A percentile compares a stretch with the other conserved stretches of the same genome.
Conservation (phyloP, 108 stramenopile genomes). For the Seminavis robusta region DNA sequence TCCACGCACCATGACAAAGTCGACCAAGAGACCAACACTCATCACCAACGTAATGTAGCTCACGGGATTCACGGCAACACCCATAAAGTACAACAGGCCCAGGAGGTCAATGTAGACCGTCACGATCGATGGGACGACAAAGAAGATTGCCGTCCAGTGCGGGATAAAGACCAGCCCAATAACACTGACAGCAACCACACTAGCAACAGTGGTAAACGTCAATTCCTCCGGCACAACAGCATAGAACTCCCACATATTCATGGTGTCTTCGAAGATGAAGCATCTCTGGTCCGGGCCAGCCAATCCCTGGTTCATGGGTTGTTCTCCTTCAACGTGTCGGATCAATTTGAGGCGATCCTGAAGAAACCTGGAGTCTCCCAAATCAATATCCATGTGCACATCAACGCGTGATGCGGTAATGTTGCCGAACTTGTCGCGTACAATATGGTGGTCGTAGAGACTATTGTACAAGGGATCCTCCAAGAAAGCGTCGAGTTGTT, state of each 20-base stretch:
- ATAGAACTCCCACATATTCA: slow-evolving; percentile 21
- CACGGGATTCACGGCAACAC: slow-evolving; percentile 14
- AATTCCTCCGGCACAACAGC: slow-evolving; percentile 9
- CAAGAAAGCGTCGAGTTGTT: slow-evolving; percentile 8
- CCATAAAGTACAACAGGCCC: slow-evolving; percentile 7
- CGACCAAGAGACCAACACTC: slow-evolving; percentile 20
- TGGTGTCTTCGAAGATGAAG: slow-evolving; percentile 5
- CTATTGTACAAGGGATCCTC: background rate
- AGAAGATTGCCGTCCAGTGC: too few species aligned
- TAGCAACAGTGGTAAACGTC: slow-evolving; percentile 9
- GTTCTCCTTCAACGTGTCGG: background rate
- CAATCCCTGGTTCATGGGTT: slow-evolving; percentile 9
- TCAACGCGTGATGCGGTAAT: slow-evolving; percentile 4
- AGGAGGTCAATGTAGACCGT: too few species aligned
- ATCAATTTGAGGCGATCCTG: slow-evolving; percentile 8
- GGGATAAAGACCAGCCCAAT: slow-evolving; percentile 9
- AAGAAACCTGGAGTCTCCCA: background rate
- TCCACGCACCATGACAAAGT: slow-evolving; percentile 26
- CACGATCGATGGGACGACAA: slow-evolving; percentile 8
- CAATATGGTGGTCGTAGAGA: background rate
- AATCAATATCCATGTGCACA: slow-evolving; percentile 7
- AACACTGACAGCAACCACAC: slow-evolving; percentile 8
- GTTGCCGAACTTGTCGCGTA: slow-evolving; percentile 4
- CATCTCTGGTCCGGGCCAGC: slow-evolving; percentile 1
- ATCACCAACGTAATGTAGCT: slow-evolving; percentile 31